Evolutionary conservation across 805 yeast genomes (phyloP).

Genomic region (Danielozyma ontarioensis): DNA sequence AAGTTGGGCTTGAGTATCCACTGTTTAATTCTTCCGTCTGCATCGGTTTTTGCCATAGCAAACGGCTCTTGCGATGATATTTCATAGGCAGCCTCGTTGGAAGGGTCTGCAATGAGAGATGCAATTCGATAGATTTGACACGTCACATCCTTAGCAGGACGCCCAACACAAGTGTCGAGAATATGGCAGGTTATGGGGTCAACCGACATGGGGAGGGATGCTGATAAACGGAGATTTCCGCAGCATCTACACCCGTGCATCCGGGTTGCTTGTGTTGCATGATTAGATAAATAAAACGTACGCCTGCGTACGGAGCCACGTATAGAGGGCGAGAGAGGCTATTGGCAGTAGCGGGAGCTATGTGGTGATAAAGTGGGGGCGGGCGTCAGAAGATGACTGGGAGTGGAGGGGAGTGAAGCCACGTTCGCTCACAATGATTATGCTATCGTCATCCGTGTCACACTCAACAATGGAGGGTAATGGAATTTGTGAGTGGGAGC

Average conservation of each 20-base stretch:
- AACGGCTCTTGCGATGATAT: slow-evolving; percentile 37
- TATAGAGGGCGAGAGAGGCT: neutral
- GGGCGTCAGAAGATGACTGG: too few relatives aligned
- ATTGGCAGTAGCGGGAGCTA: neutral
- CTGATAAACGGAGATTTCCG: neutral
- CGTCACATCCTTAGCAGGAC: slow-evolving; percentile 73
- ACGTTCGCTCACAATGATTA: too few relatives aligned
- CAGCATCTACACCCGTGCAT: slow-evolving; percentile 1
- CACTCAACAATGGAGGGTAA: too few relatives aligned
- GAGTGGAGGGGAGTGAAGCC: too few relatives aligned
- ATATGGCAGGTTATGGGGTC: slow-evolving; percentile 85
- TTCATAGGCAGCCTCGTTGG: slow-evolving; percentile 23
- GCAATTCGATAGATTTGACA: slow-evolving; percentile 52
- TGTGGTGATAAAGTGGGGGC: too few relatives aligned
- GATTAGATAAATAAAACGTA: slow-evolving; percentile 1
- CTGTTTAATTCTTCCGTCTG: slow-evolving; percentile 71
- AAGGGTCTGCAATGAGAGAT: slow-evolving; percentile 14
- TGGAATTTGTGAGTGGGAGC: too few relatives aligned
- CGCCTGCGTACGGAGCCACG: too few relatives aligned
- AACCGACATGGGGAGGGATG: slow-evolving; percentile 16
- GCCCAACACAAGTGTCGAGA: slow-evolving; percentile 77
- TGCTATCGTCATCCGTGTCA: too few relatives aligned
- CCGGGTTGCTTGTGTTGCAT: neutral
- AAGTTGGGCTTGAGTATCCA: slow-evolving; percentile 53
- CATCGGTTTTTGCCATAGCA: slow-evolving; percentile 66